Evolutionary conservation across 116 monocot species (phyloP).

Genomic region (Papilionanthe hybrid): DNA sequence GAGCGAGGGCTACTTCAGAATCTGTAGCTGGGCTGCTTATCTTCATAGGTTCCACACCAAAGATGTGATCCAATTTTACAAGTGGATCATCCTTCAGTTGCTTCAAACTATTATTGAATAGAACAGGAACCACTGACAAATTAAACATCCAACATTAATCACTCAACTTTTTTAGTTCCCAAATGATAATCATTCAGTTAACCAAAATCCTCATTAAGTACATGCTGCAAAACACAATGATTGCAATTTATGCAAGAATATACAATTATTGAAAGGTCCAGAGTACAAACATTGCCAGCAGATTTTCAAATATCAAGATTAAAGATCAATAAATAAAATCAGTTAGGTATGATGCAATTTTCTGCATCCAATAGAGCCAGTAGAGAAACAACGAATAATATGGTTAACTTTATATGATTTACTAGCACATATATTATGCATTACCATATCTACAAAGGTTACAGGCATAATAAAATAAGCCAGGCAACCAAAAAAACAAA

Average conservation of each 20-base stretch:
- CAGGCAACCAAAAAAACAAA: no score
- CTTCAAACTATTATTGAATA: constrained; percentile 69
- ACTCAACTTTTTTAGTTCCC: neutral
- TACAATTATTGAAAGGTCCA: neutral
- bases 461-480: no score
- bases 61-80: constrained; percentile 56
- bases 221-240: neutral
- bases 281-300: neutral
- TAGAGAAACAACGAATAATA: no score
- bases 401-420: no score
- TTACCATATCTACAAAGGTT: no score
- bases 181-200: neutral
- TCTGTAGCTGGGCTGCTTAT: constrained; percentile 73
- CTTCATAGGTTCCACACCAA: constrained; percentile 82
- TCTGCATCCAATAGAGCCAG: no score
- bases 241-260: neutral
- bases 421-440: no score
- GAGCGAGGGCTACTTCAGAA: constrained; percentile 79
- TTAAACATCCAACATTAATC: constrained; percentile 23
- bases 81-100: constrained; percentile 52
- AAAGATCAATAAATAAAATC: neutral
- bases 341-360: neutral
- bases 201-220: neutral
- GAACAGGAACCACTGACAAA: constrained; percentile 87
- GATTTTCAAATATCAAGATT: neutral